Evolutionary conservation across 768 basidiomycete genomes (phyloP), one percentile per base, ranked within the genome.

Genomic region (Suillus alpinus): DNA sequence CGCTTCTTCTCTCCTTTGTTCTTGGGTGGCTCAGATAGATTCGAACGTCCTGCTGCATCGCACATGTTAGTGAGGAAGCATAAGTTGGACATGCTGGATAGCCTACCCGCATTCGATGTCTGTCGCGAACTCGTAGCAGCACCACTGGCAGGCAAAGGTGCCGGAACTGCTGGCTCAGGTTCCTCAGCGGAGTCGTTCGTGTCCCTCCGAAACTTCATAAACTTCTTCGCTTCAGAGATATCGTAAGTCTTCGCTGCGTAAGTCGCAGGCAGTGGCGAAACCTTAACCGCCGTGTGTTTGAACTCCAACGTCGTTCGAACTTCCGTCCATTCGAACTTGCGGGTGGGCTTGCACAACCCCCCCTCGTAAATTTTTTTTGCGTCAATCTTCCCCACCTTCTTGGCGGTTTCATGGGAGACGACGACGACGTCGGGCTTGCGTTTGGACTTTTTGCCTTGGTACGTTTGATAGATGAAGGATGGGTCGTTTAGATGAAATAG

Each of bases 281-380:
- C 9, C 12, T 7, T 10, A 20, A 2, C 13, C 37, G 40, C 40
- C 7, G 23, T 18, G n/a, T 10, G 18, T 29, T 43, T 43, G 40
- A 57, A 57, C 31, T 56, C 56, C 34, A 56, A n/a, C 5, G 39
- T 40, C 13, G 37, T 41, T 18, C 37, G 56, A 40, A 56, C 56
- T 5, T 41, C 37, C 37, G 23, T 10, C 56, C 56, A 56, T 20
- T 18, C 2, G 20, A 44, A 37, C 16, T 9, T n/a, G n/a, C 18
- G 5, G 7, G 6, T 10, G 10, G 56, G 56, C n/a, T 20, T 12
- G 5, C 16, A 3, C 16, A 2, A 32, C 26, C 40, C 40, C 29
- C n/a, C 13, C 4, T n/a, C 12, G 26, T 23, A 57, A 12, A 18
- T 6, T 3, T 26, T 1, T 31, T 4, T 31, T 31, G 31, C 3